Conservation (phyloP, 805 yeast species). For the Blastobotrys robertii region DNA sequence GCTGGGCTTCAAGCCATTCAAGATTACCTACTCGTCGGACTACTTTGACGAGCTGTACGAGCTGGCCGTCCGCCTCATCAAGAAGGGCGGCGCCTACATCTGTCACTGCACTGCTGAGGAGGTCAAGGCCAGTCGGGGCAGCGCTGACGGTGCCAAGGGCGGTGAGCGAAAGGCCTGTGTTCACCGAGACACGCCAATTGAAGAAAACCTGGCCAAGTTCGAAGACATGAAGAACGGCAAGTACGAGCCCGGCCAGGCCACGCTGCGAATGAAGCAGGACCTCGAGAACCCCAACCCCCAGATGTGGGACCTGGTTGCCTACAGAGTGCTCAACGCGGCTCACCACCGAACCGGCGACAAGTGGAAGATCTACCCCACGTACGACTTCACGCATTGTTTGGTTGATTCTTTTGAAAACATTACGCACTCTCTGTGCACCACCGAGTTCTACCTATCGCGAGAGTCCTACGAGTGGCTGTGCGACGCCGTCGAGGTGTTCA, state of each 20-base stretch:
- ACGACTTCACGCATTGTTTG: constrained; percentile 97
- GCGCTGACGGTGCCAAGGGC: constrained; percentile 72
- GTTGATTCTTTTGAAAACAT: constrained; percentile 97
- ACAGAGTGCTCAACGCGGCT: constrained; percentile 82
- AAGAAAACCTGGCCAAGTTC: constrained; percentile 70
- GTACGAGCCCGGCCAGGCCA: constrained; percentile 85
- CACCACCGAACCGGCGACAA: constrained; percentile 95
- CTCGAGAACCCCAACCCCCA: constrained; percentile 86
- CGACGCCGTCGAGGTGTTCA: constrained; percentile 86
- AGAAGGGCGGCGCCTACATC: constrained; percentile 69
- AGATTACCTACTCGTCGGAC: constrained; percentile 91
- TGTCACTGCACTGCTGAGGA: constrained; percentile 91
- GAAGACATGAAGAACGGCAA: constrained; percentile 86
- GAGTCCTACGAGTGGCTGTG: constrained; percentile 98
- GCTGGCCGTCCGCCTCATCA: constrained; percentile 75
- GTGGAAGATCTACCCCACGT: constrained; percentile 98
- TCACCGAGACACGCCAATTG: constrained; percentile 61
- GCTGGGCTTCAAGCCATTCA: constrained; percentile 93
- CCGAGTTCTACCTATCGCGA: constrained; percentile 85
- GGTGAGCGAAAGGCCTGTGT: constrained; percentile 81
- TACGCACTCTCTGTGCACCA: constrained; percentile 91
- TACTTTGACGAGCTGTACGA: constrained; percentile 84
- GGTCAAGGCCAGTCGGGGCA: constrained; percentile 84
- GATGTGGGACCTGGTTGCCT: constrained; percentile 99
- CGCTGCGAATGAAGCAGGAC: constrained; percentile 95